Evolutionary conservation across 2,329 filamentous ascomycete genomes (phyloP).

Genomic region (Alternaria ethzedia): DNA sequence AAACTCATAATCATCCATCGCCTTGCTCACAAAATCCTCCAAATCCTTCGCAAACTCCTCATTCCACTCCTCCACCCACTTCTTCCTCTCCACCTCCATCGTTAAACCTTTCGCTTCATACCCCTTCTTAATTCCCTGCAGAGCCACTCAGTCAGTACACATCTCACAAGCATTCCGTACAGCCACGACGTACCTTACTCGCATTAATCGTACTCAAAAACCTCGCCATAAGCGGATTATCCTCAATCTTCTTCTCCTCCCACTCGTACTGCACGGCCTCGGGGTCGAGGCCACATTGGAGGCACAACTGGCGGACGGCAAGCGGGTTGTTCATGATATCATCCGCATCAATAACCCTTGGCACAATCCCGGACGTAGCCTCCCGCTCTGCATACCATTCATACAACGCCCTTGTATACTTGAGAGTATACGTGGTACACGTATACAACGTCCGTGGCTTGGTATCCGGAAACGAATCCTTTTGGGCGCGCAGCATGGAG

Average conservation of each 20-base stretch:
- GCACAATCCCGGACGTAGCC: no score
- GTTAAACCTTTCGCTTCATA: conserved; percentile 4
- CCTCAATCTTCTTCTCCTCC: conserved; percentile 5
- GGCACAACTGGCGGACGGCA: conserved; percentile 15
- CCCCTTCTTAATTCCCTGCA: conserved; percentile 10
- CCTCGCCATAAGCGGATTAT: conserved; percentile 2
- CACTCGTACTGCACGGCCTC: conserved; percentile 21
- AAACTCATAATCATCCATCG: conserved; percentile 22
- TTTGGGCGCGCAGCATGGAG: conserved; percentile 15
- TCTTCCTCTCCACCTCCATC: conserved; percentile 14
- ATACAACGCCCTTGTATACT: conserved; percentile 3
- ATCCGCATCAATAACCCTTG: no score
- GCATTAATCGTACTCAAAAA: conserved; percentile 13
- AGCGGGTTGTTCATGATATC: conserved; percentile 8
- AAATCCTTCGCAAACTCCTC: conserved; percentile 10
- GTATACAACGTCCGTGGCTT: neutral
- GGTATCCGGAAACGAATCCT: neutral
- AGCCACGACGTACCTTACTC: neutral
- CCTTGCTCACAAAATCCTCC: conserved; percentile 6
- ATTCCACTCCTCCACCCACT: conserved; percentile 19
- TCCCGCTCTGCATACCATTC: conserved; percentile 19
- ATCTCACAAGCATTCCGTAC: no score
- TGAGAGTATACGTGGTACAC: neutral
- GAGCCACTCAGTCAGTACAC: no score
- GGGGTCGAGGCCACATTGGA: conserved; percentile 12